phyloP scores from a whole-genome alignment of 257 asterid genomes.

The Paulownia fortunei region DNA sequence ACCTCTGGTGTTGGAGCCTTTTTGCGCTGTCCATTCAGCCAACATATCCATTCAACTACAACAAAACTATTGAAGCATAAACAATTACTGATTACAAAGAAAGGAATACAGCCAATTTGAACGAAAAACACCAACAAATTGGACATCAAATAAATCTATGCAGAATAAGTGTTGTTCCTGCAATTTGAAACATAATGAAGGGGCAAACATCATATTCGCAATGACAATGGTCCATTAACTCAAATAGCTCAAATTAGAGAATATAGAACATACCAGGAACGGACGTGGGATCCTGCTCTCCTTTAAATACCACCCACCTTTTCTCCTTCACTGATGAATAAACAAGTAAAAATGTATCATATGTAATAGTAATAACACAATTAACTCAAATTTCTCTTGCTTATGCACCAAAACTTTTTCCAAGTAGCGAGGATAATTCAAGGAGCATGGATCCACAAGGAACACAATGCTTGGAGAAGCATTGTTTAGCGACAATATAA shows the following conservation, averaged over 20 bases:
- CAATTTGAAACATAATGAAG: slow-evolving; percentile 1
- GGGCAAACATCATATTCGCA: not conserved
- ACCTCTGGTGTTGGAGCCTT: slow-evolving; percentile 95
- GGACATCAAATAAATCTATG: slow-evolving; percentile 1
- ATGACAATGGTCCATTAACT: slow-evolving; percentile 2
- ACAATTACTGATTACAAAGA: slow-evolving; percentile 34
- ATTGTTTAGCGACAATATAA: not conserved
- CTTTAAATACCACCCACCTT: slow-evolving; percentile 87
- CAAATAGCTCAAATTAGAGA: slow-evolving; percentile 27
- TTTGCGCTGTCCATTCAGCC: slow-evolving; percentile 98
- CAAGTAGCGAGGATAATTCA: not conserved
- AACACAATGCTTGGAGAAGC: not conserved
- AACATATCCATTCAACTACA: slow-evolving; percentile 99
- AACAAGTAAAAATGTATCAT: slow-evolving; percentile 19
- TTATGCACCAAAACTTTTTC: slow-evolving; percentile 20
- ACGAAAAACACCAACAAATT: not conserved
- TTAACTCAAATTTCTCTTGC: slow-evolving; percentile 3
- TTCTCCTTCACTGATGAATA: slow-evolving; percentile 83
- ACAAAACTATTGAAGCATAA: slow-evolving; percentile 45
- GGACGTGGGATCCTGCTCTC: slow-evolving; percentile 87
- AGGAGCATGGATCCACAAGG: not conserved
- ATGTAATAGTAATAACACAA: not conserved
- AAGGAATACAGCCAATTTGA: slow-evolving; percentile 1
- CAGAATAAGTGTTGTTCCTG: not conserved
- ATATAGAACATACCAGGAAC: slow-evolving; percentile 67